Evolutionary conservation across 352 stramenopile species (phyloP), one percentile per base, ranked within the genome.

Genomic region (Globisporangium polare): DNA sequence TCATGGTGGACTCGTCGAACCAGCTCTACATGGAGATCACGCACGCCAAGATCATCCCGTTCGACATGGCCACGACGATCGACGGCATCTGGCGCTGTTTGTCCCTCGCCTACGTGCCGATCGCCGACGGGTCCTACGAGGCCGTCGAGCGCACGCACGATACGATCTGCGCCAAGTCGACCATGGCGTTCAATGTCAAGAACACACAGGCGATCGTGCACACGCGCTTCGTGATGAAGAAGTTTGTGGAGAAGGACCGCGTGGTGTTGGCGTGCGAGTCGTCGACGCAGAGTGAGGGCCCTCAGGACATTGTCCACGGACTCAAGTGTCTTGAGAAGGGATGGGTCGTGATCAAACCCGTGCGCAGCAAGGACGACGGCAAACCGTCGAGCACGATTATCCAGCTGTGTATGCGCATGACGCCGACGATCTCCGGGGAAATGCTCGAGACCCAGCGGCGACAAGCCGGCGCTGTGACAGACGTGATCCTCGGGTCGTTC

Each of bases 401-500:
- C 45, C 76, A 86, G 57, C 52, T 86, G 1, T 86, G 72, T 33
- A 83, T 86, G 65, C 69, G 76, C 2, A 65, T 86, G 18, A 81
- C 67, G 27, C 76, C 76, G n/a, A 75, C 61, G 39, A 53, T 75
- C 13, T 76, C 73, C 29, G 31, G 53, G 5, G 66, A 69, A 3
- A 29, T 61, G 41, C 47, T 27, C 15, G 46, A 42, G 31, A 53
- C 27, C 13, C 64, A 57, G 53, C 65, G 63, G 0, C 62, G 71
- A 33, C 68, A 71, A 26, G 71, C 71, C 5, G 73, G 73, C 27
- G 65, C 63, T 5, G 58, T 86, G 5, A 86, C 76, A 0, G 76
- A 86, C 41, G 62, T 86, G 0, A 72, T 82, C n/a, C 70, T 86
- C 41, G 60, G 67, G 22, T 63, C 72, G 0, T 70, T 83, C 12